Evolutionary conservation across 116 monocot genomes (phyloP).

Genomic region (Thalassia testudinum): DNA sequence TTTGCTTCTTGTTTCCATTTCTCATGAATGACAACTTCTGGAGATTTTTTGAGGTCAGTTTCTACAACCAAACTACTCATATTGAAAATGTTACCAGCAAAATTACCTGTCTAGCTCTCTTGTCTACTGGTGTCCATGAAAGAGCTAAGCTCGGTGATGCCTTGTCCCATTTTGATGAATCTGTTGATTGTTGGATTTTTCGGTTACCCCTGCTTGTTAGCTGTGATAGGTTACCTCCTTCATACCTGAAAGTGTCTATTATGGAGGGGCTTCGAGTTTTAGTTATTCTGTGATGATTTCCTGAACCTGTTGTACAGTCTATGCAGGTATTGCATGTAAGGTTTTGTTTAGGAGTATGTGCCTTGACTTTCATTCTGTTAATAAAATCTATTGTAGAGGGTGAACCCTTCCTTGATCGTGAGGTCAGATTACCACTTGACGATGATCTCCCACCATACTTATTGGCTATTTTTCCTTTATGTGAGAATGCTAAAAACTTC

Average conservation of each 20-base stretch:
- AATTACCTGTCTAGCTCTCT: conserved; percentile 87
- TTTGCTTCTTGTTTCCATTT: conserved; percentile 76
- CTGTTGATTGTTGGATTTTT: conserved; percentile 13
- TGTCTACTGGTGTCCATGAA: conserved; percentile 91
- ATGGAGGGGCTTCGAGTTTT: conserved; percentile 58
- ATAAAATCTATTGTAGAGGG: conserved; percentile 24
- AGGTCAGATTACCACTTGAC: conserved; percentile 9
- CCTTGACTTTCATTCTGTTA: conserved; percentile 30
- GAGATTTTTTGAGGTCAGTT: conserved; percentile 7
- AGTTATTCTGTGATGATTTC: conserved; percentile 12
- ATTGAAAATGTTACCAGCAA: not conserved
- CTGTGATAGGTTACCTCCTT: conserved; percentile 21
- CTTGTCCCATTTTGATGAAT: conserved; percentile 13
- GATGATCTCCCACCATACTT: conserved; percentile 9
- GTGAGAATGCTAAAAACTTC: too few relatives aligned
- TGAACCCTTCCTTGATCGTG: conserved; percentile 8
- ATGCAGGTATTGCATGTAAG: conserved; percentile 21
- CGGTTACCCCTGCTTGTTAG: conserved; percentile 12
- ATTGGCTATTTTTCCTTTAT: conserved; percentile 10
- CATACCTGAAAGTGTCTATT: conserved; percentile 55
- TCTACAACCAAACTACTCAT: not conserved
- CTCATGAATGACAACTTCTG: conserved; percentile 72
- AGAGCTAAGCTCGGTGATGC: conserved; percentile 25
- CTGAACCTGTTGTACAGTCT: conserved; percentile 22
- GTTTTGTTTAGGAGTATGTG: conserved; percentile 18